Evolutionary conservation across 352 stramenopile genomes (phyloP).

Genomic region (Phytophthora idaei): DNA sequence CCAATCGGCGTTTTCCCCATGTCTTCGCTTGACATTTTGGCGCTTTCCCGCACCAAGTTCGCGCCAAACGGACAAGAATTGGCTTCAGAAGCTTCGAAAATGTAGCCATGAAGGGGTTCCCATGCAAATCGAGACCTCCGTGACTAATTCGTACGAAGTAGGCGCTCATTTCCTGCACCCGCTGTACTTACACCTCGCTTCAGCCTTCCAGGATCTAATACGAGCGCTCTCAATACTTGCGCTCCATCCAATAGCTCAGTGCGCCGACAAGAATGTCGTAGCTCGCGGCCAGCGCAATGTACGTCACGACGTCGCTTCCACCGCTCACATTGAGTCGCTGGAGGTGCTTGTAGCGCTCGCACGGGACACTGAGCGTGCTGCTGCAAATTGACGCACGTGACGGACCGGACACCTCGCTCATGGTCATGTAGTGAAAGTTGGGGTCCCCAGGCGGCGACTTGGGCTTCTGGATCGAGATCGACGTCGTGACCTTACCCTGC

Average conservation of each 20-base stretch:
- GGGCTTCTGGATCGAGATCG: conserved; percentile 70
- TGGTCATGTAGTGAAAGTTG: conserved; percentile 78
- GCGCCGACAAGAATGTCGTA: conserved; percentile 81
- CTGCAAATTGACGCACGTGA: conserved; percentile 69
- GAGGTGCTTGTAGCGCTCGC: conserved; percentile 67
- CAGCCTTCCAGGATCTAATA: conserved; percentile 36
- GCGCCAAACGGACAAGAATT: too few species aligned
- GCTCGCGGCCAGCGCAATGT: conserved; percentile 69
- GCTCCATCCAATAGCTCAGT: conserved; percentile 79
- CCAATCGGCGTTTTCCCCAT: too few species aligned
- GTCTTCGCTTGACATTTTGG: too few species aligned
- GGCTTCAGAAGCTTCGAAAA: too few species aligned
- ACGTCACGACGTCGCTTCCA: conserved; percentile 77
- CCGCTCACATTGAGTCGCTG: conserved; percentile 78
- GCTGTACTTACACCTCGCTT: conserved; percentile 29
- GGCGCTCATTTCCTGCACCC: background rate
- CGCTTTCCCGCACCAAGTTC: too few species aligned
- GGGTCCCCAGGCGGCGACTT: conserved; percentile 51
- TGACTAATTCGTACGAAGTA: too few species aligned
- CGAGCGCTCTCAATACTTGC: conserved; percentile 54
- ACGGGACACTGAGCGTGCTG: conserved; percentile 74
- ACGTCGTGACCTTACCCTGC: conserved; percentile 77
- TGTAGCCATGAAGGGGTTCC: too few species aligned
- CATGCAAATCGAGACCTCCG: too few species aligned
- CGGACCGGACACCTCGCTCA: conserved; percentile 73